Evolutionary conservation across 2,329 filamentous ascomycete species (phyloP).

Genomic region (Pyricularia grisea): DNA sequence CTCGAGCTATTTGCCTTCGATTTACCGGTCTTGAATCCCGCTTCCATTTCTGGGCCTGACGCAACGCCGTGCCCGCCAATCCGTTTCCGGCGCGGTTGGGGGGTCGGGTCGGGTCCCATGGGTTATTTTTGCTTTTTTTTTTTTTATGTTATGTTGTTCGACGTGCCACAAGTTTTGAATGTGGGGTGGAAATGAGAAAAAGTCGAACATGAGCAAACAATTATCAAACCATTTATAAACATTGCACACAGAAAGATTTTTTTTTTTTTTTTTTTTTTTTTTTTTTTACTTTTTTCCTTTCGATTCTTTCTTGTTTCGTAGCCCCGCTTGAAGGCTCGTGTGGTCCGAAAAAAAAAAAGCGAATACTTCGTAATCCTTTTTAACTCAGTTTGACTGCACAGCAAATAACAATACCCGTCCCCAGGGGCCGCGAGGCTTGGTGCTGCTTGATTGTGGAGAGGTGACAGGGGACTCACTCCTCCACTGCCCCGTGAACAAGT

Average conservation of each 20-base stretch:
- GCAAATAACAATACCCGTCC: background rate
- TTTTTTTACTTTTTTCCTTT: background rate
- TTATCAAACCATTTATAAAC: too few relatives aligned
- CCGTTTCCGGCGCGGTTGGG: background rate
- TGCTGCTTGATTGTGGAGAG: background rate
- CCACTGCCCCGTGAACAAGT: background rate
- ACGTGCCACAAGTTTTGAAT: too few relatives aligned
- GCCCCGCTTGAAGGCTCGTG: background rate
- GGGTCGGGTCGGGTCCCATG: background rate
- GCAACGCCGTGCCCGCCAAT: background rate
- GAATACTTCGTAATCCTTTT: too few relatives aligned
- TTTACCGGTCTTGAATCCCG: slow-evolving; percentile 3
- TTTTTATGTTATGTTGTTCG: too few relatives aligned
- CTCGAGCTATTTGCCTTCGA: background rate
- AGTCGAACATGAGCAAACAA: too few relatives aligned
- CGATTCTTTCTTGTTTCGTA: background rate
- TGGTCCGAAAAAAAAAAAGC: background rate
- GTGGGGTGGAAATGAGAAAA: too few relatives aligned
- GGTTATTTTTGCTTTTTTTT: background rate
- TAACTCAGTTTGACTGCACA: too few relatives aligned
- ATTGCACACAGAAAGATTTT: too few relatives aligned
- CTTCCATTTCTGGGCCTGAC: background rate
- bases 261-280: too few relatives aligned
- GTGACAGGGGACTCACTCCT: background rate
- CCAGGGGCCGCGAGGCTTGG: background rate